Evolutionary conservation across 208 protist genomes (phyloP), one percentile per base, ranked within the genome.

Genomic region (Pavlovales sp.): DNA sequence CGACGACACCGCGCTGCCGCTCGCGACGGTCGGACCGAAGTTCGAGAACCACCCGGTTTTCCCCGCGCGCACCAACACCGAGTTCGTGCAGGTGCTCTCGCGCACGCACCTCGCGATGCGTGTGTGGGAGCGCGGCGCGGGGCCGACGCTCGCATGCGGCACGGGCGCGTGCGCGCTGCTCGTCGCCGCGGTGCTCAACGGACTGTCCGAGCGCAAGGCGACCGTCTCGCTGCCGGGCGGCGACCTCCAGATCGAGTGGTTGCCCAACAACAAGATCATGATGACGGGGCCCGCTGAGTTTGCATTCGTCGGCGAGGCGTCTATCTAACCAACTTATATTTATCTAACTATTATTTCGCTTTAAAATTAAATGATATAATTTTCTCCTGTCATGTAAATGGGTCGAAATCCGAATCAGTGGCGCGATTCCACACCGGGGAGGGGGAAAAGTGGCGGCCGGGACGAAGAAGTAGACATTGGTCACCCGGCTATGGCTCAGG

Each of bases 61-160:
- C 79, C 88, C 88, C 30, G 46, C 38, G 22, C 79, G 78, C 38
- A 57, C 39, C 36, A 90, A 90, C 81, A 77, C 39, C 20, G 88
- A 86, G 42, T 90, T 90, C 36, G 81, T 90, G n/a, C 76, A 90
- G 71, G 88, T 90, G 32, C 75, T 90, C 20, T 46, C 34, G 34
- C 66, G 8, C 22, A 86, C 80, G 32, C 75, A 90, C 36, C 79
- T 90, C 0, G 0, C n/a, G 71, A 78, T 84, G 88, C 79, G 78
- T 28, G 78, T 84, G 38, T 90, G 88, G 88, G 88, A 90, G 81
- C 88, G 88, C 42, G 88, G 88, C 32, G 75, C 88, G 5, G 88
- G 88, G 14, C 41, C 66, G 44, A 90, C 88, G 78, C 88, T 90
- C n/a, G 88, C 88, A 14, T 90, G 88, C 32, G 88, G 88, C 42